phyloP scores from a whole-genome alignment of 148 eudicot genomes.

The Fagopyrum esculentum region DNA sequence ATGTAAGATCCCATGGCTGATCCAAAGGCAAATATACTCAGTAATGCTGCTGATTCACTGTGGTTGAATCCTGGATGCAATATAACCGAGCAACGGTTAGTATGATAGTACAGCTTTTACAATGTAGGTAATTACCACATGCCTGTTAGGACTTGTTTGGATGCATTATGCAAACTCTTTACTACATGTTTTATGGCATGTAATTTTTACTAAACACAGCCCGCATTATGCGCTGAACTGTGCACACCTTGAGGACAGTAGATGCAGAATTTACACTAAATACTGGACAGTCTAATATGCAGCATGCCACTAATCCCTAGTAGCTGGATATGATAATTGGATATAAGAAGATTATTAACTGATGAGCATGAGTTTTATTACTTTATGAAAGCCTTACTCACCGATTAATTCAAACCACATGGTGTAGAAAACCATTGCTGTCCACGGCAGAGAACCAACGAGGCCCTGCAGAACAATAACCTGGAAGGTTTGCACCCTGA shows the following conservation, averaged over 20 bases:
- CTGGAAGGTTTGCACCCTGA: conserved; percentile 72
- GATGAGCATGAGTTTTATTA: not conserved
- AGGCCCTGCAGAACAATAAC: conserved; percentile 92
- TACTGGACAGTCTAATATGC: no score
- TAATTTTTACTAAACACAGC: no score
- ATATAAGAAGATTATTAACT: not conserved
- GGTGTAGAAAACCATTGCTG: conserved; percentile 93
- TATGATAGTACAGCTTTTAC: no score
- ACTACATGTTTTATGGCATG: no score
- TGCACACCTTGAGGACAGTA: no score
- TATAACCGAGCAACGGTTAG: not conserved
- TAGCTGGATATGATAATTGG: not conserved
- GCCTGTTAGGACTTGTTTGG: no score
- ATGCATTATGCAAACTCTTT: no score
- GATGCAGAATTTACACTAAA: no score
- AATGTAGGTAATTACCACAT: no score
- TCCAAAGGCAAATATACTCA: conserved; percentile 74
- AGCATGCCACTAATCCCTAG: not conserved
- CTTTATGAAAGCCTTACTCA: conserved; percentile 21
- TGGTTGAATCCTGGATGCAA: conserved; percentile 68
- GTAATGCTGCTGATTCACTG: conserved; percentile 61
- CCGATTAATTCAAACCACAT: conserved; percentile 95
- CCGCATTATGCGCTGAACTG: no score
- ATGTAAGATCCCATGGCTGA: conserved; percentile 66
- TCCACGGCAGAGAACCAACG: conserved; percentile 93